Percentiles rank a stretch among this genome's conserved stretches.
Evolutionary conservation across 129 eudicot genomes (phyloP).

Genomic region (Artemisia argyi): DNA sequence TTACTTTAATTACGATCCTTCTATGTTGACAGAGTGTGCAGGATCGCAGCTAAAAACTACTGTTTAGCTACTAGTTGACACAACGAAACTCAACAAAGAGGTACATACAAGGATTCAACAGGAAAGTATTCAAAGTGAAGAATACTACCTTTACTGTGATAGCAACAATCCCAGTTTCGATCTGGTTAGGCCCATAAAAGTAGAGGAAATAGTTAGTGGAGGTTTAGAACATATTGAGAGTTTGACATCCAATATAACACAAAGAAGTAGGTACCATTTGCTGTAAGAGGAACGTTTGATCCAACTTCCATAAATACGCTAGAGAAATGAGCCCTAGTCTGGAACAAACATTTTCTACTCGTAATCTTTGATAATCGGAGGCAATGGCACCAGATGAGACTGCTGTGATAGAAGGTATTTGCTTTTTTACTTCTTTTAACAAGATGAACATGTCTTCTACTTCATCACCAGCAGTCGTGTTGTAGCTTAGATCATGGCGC

Average conservation of each 20-base stretch:
- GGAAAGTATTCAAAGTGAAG: slow-evolving; percentile 10
- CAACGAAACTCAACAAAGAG: no score
- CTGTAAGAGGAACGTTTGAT: slow-evolving; percentile 82
- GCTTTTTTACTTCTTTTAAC: slow-evolving; percentile 72
- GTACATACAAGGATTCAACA: slow-evolving; percentile 1
- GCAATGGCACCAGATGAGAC: slow-evolving; percentile 99
- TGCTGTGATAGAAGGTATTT: slow-evolving; percentile 76
- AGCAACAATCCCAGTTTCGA: slow-evolving; percentile 64
- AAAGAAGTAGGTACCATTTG: slow-evolving; percentile 61
- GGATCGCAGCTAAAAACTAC: no score
- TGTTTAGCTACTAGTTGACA: no score
- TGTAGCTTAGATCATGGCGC: slow-evolving; percentile 74
- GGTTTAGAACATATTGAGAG: slow-evolving; percentile 8
- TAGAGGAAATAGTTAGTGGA: slow-evolving; percentile 25
- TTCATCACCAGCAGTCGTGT: slow-evolving; percentile 87
- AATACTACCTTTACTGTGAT: slow-evolving; percentile 79
- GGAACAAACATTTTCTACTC: slow-evolving; percentile 95
- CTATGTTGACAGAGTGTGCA: no score
- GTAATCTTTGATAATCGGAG: slow-evolving; percentile 91
- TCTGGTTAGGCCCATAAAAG: slow-evolving; percentile 44
- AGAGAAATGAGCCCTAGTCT: slow-evolving; percentile 90
- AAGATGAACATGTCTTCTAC: slow-evolving; percentile 92
- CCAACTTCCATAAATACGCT: slow-evolving; percentile 93
- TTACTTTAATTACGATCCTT: no score
- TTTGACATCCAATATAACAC: slow-evolving; percentile 8